Evolutionary conservation across 176 grass and related monocot genomes (phyloP).

Genomic region (Oryza officinalis): DNA sequence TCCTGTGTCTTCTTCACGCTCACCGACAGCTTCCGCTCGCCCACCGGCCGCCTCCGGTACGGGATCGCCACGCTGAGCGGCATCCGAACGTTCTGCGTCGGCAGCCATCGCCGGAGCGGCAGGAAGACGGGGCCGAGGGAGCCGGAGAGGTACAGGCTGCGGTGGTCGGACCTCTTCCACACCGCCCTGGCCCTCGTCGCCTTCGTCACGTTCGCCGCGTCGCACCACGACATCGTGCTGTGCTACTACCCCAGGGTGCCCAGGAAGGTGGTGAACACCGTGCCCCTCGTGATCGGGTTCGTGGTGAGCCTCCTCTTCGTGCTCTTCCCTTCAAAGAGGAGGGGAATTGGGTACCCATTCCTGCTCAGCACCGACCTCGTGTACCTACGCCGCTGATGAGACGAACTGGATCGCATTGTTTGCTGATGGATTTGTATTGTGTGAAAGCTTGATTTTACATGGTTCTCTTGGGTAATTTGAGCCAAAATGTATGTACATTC

Average conservation of each 20-base stretch:
- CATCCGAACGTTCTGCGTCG: constrained; percentile 67
- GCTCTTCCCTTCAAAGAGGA: constrained; percentile 78
- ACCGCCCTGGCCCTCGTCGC: constrained; percentile 61
- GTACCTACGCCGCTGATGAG: constrained; percentile 60
- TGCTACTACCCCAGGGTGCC: constrained; percentile 69
- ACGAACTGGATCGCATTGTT: background rate
- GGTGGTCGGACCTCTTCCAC: constrained; percentile 80
- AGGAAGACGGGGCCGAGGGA: constrained; percentile 42
- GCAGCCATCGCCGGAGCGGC: constrained; percentile 13
- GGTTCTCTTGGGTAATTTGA: background rate
- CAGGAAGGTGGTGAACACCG: constrained; percentile 71
- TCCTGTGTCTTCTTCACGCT: constrained; percentile 95
- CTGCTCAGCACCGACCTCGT: constrained; percentile 65
- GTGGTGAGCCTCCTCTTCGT: constrained; percentile 80
- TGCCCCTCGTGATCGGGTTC: constrained; percentile 77
- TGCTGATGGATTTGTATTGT: background rate
- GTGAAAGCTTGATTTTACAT: background rate
- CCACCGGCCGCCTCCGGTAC: constrained; percentile 63
- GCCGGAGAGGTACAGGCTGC: constrained; percentile 56
- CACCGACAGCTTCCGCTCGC: constrained; percentile 84
- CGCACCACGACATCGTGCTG: constrained; percentile 70
- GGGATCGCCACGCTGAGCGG: constrained; percentile 57
- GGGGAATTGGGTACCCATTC: constrained; percentile 87
- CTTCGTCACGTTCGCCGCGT: constrained; percentile 74
- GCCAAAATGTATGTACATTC: constrained; percentile 35